These are phyloP conservation scores for Whalleya microplaca DNA, from an alignment of 2,329 filamentous ascomycete genomes.

Conservation along the genomic window DNA sequence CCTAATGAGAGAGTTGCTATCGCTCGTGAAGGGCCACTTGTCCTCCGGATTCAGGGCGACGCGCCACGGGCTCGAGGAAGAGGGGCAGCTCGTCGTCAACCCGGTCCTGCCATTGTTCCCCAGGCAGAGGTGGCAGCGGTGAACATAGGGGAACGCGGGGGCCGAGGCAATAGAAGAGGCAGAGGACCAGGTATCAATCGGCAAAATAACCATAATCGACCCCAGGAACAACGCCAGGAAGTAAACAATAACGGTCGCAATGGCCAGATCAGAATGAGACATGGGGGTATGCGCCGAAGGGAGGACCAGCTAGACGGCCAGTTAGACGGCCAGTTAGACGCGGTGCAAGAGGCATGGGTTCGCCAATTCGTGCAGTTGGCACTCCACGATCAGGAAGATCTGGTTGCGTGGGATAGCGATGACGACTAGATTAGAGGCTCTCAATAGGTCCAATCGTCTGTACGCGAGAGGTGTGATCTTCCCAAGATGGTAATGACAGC, in stretches of 20 bases:
- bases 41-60: conserved; percentile 55
- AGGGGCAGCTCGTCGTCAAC: conserved; percentile 32
- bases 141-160: conserved; percentile 36
- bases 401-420: conserved; percentile 48
- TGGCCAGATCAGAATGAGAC: conserved; percentile 26
- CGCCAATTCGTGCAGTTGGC: conserved; percentile 59
- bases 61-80: conserved; percentile 32
- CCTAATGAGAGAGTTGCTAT: conserved; percentile 44
- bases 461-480: conserved; percentile 25
- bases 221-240: conserved; percentile 31
- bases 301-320: conserved; percentile 45
- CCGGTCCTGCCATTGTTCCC: conserved; percentile 21
- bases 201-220: conserved; percentile 34
- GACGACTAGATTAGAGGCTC: conserved; percentile 29
- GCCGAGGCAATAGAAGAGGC: conserved; percentile 37
- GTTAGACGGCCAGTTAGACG: conserved; percentile 50
- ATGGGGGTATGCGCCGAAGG: conserved; percentile 23
- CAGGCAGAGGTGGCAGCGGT: conserved; percentile 28
- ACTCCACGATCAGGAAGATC: conserved; percentile 56
- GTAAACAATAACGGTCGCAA: conserved; percentile 26
- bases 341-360: conserved; percentile 56
- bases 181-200: conserved; percentile 29
- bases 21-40: conserved; percentile 60
- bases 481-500: conserved; percentile 28
- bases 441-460: conserved; percentile 24